Evolutionary conservation across 1,284 basidiomycete species (phyloP).

Genomic region (Singerocomus inundabilis): DNA sequence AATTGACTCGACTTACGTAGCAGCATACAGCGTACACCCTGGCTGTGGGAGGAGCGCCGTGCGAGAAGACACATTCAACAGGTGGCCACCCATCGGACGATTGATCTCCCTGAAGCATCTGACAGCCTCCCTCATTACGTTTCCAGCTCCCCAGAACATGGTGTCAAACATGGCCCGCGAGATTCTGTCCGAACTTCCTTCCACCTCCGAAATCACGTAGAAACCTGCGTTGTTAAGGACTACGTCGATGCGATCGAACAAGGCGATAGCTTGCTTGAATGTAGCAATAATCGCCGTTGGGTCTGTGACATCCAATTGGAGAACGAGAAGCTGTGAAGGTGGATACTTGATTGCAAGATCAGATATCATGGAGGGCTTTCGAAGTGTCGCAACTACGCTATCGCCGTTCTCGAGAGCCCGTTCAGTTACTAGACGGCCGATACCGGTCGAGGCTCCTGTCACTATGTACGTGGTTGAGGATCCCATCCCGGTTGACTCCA

Average conservation of each 20-base stretch:
- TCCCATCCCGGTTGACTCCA: not conserved
- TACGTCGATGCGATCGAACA: constrained; percentile 33
- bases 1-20: constrained; percentile 20
- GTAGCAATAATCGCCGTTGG: constrained; percentile 20
- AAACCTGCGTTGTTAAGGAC: constrained; percentile 39
- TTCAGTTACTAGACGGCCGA: constrained; percentile 31
- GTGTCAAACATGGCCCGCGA: constrained; percentile 33
- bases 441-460: constrained; percentile 34
- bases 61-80: constrained; percentile 30
- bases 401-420: constrained; percentile 28
- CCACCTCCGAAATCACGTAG: constrained; percentile 27
- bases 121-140: constrained; percentile 30
- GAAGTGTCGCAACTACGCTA: constrained; percentile 34
- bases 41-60: constrained; percentile 26
- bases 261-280: constrained; percentile 24
- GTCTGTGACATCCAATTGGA: constrained; percentile 30
- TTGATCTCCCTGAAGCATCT: constrained; percentile 29
- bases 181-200: constrained; percentile 26
- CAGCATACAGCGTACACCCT: constrained; percentile 20
- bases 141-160: constrained; percentile 34
- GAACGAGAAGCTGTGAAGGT: constrained; percentile 22
- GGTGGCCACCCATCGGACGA: constrained; percentile 23
- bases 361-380: constrained; percentile 24
- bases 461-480: constrained; percentile 15
- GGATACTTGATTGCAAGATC: constrained; percentile 26